Conservation (phyloP, 2,329 filamentous ascomycete species). For the Bretziella fagacearum region DNA sequence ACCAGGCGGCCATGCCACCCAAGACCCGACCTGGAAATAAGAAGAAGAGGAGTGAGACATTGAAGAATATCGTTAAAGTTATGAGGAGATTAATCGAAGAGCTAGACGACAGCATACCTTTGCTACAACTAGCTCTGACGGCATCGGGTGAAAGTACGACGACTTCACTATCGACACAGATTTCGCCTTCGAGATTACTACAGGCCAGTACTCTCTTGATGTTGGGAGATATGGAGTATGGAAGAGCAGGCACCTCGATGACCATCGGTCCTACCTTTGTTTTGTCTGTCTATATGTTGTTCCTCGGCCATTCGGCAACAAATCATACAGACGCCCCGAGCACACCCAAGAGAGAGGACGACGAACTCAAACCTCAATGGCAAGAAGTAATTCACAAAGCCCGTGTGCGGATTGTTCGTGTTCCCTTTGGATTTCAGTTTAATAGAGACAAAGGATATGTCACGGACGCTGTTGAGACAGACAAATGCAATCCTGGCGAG, state of each 20-base stretch:
- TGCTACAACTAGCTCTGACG: conserved; percentile 85
- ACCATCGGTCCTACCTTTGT: conserved; percentile 81
- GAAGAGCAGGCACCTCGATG: conserved; percentile 40
- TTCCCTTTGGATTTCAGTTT: conserved; percentile 27
- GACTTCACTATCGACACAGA: conserved; percentile 58
- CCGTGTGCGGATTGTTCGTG: conserved; percentile 59
- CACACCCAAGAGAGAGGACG: neutral
- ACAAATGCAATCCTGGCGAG: conserved; percentile 17
- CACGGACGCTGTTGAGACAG: neutral
- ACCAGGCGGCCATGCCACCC: neutral
- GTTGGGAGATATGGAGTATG: conserved; percentile 71
- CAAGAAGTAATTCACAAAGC: conserved; percentile 95
- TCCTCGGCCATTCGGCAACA: conserved; percentile 60
- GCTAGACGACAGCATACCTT: conserved; percentile 80
- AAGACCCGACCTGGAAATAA: neutral
- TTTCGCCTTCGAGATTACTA: conserved; percentile 77
- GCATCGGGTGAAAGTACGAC: conserved; percentile 81
- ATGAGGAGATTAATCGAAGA: conserved; percentile 48
- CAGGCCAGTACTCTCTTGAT: conserved; percentile 88
- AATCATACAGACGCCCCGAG: no score
- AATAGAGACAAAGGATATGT: neutral
- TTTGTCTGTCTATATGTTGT: conserved; percentile 88
- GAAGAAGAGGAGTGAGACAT: neutral
- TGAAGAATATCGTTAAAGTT: conserved; percentile 41
- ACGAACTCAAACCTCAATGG: conserved; percentile 58